Base-by-base conservation (phyloP, 345 rosid species). In the Toxicodendron radicans region DNA sequence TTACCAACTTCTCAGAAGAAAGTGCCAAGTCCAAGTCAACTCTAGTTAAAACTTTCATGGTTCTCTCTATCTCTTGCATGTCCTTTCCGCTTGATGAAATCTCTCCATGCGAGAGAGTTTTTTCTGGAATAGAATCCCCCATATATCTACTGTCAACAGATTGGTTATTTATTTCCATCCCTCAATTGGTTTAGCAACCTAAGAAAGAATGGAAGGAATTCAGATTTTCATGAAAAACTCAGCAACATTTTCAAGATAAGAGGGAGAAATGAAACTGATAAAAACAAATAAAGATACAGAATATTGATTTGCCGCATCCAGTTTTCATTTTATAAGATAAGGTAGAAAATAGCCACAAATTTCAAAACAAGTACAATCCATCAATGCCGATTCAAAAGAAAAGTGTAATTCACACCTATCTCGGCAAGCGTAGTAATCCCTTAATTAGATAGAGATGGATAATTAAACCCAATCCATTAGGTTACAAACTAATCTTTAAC, bases 1-100 rank as follows among this genome's bases (percentile, higher is more conserved):
- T 90, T 60, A 85, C 75, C 70, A 93, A 85, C 63, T 91, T 93
- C 83, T 91, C 91, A 49, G 87, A 58, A 48, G 89, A 82, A 75
- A 43, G 77, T 35, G 81, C 85, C 77, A 91, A 80, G 79, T 86
- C 89, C 74, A 86, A 61, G 66, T 87, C 91, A 32, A 88, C 79
- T 70, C 67, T 71, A 23, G 85, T 78, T 79, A 95, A 52, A 68
- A 65, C 74, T 76, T 80, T 80, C 73, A 81, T 76, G 48, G 73
- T 78, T 79, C 48, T 79, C 66, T 83, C 85, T 59, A 83, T 71
- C 71, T 83, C 87, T 63, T 79, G 81, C 70, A 76, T 73, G 72
- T 79, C 84, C 41, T 59, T 75, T 56, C 64, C 87, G 70, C 53
- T 68, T 48, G 53, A 63, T 58, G 81, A 70, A 38, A 61, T 65